phyloP scores from a whole-genome alignment of 495 filamentous ascomycete genomes.

The Elasticomyces elasticus region DNA sequence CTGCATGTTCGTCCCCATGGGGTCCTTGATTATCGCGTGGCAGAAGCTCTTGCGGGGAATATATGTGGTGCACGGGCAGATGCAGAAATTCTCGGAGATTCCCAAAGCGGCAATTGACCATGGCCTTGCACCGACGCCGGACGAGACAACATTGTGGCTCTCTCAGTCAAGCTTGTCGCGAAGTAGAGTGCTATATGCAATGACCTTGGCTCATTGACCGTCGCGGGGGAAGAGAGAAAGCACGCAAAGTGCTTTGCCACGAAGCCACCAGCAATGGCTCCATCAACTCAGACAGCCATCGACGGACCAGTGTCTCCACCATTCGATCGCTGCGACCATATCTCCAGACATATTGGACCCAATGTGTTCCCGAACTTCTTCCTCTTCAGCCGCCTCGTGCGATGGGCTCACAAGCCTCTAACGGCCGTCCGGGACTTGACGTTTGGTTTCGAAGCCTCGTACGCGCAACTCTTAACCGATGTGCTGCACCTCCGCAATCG shows the following conservation, averaged over 20 bases:
- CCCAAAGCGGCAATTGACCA: not conserved
- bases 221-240: too few relatives aligned
- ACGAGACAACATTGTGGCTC: too few relatives aligned
- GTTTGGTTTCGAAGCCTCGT: slow-evolving; percentile 12
- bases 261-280: too few relatives aligned
- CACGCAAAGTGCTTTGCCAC: too few relatives aligned
- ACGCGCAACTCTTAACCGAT: slow-evolving; percentile 26
- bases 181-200: too few relatives aligned
- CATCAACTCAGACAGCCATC: too few relatives aligned
- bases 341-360: slow-evolving; percentile 4
- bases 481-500: slow-evolving; percentile 24
- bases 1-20: not conserved
- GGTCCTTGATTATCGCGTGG: not conserved
- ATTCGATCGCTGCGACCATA: slow-evolving; percentile 8
- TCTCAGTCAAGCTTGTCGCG: too few relatives aligned
- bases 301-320: too few relatives aligned
- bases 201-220: too few relatives aligned
- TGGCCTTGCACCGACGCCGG: too few relatives aligned
- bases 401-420: slow-evolving; percentile 7
- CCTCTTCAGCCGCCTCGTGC: slow-evolving; percentile 7
- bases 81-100: not conserved
- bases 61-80: not conserved
- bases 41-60: not conserved
- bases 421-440: slow-evolving; percentile 22
- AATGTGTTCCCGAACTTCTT: slow-evolving; percentile 14